phyloP scores from a whole-genome alignment of 1,284 basidiomycete species.

The Ustilago shanxiensis region DNA sequence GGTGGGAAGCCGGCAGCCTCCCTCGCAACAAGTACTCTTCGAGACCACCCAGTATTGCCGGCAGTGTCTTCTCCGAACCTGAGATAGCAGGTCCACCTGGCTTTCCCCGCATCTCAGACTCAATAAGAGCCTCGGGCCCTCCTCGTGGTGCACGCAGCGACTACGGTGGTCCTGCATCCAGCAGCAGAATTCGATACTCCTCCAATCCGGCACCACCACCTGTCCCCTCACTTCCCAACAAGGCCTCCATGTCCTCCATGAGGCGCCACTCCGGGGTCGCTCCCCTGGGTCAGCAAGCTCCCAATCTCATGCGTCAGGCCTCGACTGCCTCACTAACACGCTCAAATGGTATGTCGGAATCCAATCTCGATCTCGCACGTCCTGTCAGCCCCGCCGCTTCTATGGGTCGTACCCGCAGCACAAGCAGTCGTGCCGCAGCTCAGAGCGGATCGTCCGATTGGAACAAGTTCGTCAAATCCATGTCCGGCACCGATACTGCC shows the following conservation, averaged over 20 bases:
- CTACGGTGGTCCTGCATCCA: constrained; percentile 40
- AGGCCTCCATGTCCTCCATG: constrained; percentile 33
- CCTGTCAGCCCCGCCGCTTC: constrained; percentile 50
- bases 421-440: constrained; percentile 16
- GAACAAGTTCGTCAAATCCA: constrained; percentile 61
- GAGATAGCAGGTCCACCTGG: constrained; percentile 24
- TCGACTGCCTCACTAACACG: constrained; percentile 25
- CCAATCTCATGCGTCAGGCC: constrained; percentile 41
- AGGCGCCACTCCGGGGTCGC: constrained; percentile 40
- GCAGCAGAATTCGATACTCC: constrained; percentile 26
- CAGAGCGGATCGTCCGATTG: constrained; percentile 52
- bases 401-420: constrained; percentile 23
- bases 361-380: constrained; percentile 25
- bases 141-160: constrained; percentile 49
- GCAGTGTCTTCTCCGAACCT: constrained; percentile 62
- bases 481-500: constrained; percentile 59
- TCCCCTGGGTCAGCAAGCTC: constrained; percentile 53
- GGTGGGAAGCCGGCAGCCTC: constrained; percentile 58
- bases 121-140: constrained; percentile 15
- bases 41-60: constrained; percentile 56
- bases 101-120: constrained; percentile 31
- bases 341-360: constrained; percentile 1
- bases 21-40: constrained; percentile 39
- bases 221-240: constrained; percentile 35
- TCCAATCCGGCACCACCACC: constrained; percentile 35